Base-by-base conservation (phyloP, 2,329 filamentous ascomycete genomes). In the Ophiostoma montium region DNA sequence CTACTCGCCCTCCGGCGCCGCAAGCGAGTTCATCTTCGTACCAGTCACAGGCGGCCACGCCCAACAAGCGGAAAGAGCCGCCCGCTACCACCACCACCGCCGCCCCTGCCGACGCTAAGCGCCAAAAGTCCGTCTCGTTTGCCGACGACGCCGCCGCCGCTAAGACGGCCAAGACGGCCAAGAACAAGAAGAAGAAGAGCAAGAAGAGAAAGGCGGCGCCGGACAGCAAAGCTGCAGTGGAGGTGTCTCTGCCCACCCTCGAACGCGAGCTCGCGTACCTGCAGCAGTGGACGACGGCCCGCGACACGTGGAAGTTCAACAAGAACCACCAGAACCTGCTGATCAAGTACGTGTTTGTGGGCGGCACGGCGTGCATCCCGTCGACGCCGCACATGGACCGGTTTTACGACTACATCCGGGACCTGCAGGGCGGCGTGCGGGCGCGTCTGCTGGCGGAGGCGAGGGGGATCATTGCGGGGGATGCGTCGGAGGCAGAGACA, bases 271-370 rank as follows among this genome's bases (percentile, higher is more conserved):
- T 94, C 15, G 72, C 77, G 48, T 95, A 95, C 62, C 75, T 95
- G 41, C 72, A 72, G 43, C 78, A 82, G 61, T 95, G 88, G 73
- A 73, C 85, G 65, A 74, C 74, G 49, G 74, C 80, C 53, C 80
- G 80, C 51, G 69, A 74, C 10, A 71, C 71, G 57, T 96, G 90
- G 90, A 95, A 95, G 65, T 96, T 95, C 70, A 94, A 94, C 70
- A 95, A 95, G 68, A 89, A 87, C 57, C 80, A 87, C 61, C 89
- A 95, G 65, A 86, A 82, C 48, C 78, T 86, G 57, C 71, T 95
- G 12, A 76, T 95, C 61, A 90, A 92, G 63, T 80, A 94, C 68
- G 67, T 84, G 42, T 86, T 94, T 61, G 80, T 85, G 56, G 67
- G 79, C 55, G 76, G 80, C 57, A 75, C 76, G 53, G 74, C 23